Evolutionary conservation across 306 rosid genomes (phyloP).

Genomic region (Ormosia emarginata): DNA sequence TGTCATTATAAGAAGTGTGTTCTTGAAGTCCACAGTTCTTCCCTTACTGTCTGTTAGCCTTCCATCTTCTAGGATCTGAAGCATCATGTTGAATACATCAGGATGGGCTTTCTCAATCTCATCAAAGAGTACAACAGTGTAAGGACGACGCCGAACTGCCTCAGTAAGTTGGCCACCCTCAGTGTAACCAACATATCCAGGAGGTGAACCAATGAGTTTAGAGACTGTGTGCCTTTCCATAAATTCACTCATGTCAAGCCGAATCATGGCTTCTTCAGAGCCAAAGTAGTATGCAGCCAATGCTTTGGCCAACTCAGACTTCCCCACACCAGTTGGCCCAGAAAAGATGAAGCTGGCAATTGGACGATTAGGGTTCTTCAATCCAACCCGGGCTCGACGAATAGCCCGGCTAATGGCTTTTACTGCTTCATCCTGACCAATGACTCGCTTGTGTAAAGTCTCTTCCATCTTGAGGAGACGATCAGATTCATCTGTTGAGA

Average conservation of each 20-base stretch:
- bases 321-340: slow-evolving; percentile 98
- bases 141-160: slow-evolving; percentile 95
- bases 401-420: slow-evolving; percentile 93
- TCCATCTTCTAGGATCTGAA: slow-evolving; percentile 94
- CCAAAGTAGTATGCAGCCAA: slow-evolving; percentile 94
- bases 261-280: slow-evolving; percentile 95
- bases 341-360: slow-evolving; percentile 97
- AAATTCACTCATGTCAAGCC: slow-evolving; percentile 97
- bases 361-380: slow-evolving; percentile 92
- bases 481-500: slow-evolving; percentile 87
- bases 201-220: slow-evolving; percentile 94
- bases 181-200: slow-evolving; percentile 94
- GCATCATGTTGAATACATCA: slow-evolving; percentile 97
- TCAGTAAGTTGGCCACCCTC: slow-evolving; percentile 98
- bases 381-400: slow-evolving; percentile 92
- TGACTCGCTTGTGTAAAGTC: slow-evolving; percentile 75
- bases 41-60: slow-evolving; percentile 96
- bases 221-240: slow-evolving; percentile 97
- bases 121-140: slow-evolving; percentile 89
- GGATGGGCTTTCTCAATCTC: slow-evolving; percentile 99
- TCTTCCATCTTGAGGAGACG: slow-evolving; percentile 99
- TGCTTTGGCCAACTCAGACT: slow-evolving; percentile 90
- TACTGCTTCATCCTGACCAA: slow-evolving; percentile 96
- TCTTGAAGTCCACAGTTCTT: slow-evolving; percentile 94
- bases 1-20: slow-evolving; percentile 93